phyloP scores from a whole-genome alignment of 2,329 filamentous ascomycete genomes.

The Orbilia javanica region DNA sequence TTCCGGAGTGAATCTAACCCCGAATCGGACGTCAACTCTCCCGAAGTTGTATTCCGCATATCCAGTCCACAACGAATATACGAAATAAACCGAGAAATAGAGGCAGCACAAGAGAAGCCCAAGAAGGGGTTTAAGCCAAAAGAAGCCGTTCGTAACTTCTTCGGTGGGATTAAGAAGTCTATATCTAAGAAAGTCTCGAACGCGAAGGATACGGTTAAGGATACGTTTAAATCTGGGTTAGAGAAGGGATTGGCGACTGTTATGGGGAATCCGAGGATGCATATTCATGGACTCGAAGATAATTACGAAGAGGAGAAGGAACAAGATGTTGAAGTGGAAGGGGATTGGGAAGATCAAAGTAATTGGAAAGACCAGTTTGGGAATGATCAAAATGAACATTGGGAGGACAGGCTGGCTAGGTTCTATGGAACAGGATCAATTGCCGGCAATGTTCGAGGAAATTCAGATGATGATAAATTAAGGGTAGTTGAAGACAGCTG shows the following conservation, averaged over 20 bases:
- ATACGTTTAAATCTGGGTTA: constrained; percentile 2
- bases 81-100: neutral
- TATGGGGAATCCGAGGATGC: constrained; percentile 3
- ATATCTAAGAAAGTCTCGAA: neutral
- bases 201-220: neutral
- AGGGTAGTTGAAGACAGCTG: neutral
- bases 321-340: neutral
- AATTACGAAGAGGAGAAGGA: constrained; percentile 7
- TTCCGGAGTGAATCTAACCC: neutral
- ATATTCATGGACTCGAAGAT: constrained; percentile 8
- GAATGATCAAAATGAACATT: neutral
- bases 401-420: neutral
- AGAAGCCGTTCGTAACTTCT: neutral
- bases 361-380: neutral
- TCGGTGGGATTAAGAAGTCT: neutral
- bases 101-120: neutral
- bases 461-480: neutral
- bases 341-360: neutral
- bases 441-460: neutral
- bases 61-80: neutral
- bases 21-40: neutral
- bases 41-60: neutral
- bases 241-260: constrained; percentile 1
- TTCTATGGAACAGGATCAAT: neutral
- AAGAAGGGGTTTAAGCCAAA: neutral